phyloP scores from a whole-genome alignment of 306 rosid species.

The Quercus agrifolia region DNA sequence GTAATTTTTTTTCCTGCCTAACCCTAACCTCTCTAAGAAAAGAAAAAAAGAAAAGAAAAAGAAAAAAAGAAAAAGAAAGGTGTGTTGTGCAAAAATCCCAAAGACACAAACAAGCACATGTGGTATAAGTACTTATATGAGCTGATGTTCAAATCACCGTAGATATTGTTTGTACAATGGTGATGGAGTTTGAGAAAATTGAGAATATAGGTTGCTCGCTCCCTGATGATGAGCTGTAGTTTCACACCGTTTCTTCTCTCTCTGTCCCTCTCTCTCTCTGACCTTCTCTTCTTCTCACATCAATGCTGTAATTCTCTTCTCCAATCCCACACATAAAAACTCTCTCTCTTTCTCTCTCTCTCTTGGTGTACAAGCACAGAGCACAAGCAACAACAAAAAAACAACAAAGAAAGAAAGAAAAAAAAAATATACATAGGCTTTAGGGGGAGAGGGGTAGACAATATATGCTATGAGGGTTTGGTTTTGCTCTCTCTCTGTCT shows the following conservation, averaged over 20 bases:
- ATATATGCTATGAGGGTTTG: conserved; percentile 52
- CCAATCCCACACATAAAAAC: conserved; percentile 17
- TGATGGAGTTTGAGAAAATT: not conserved
- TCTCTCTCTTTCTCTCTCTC: conserved; percentile 13
- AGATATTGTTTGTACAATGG: not conserved
- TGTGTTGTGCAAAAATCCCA: not conserved
- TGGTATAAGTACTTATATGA: too few species aligned
- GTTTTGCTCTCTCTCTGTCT: conserved; percentile 21
- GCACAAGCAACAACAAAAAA: not conserved
- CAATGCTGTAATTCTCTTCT: conserved; percentile 56
- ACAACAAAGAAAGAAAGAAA: conserved; percentile 10
- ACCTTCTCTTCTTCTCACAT: conserved; percentile 25
- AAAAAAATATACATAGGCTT: too few species aligned
- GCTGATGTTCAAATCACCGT: not conserved
- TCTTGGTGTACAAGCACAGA: conserved; percentile 14
- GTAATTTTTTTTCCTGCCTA: not conserved
- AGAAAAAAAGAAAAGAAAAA: not conserved
- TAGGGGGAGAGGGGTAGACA: conserved; percentile 43
- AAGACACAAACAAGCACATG: too few species aligned
- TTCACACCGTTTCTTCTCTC: conserved; percentile 37
- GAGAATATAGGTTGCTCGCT: conserved; percentile 4
- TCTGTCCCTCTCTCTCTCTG: not conserved
- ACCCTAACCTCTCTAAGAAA: too few species aligned
- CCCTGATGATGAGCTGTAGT: conserved; percentile 55
- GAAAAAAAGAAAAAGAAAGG: not conserved